Conservation (phyloP, 139 green algal species). For the Zygnema circumcarinatum region DNA sequence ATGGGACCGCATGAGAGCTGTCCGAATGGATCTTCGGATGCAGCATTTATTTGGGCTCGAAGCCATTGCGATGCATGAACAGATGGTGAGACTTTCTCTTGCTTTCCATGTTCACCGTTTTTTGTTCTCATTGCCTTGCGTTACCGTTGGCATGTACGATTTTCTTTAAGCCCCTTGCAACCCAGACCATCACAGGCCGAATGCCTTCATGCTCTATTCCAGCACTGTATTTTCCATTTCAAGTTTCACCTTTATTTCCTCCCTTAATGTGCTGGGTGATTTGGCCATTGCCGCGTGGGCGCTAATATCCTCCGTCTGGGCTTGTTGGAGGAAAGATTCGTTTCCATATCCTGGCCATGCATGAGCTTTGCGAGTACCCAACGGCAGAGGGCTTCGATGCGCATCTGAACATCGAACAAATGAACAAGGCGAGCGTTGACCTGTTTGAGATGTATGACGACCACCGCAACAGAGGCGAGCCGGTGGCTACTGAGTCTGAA, state of each 20-base stretch:
- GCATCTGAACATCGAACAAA: conserved; percentile 84
- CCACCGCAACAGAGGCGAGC: neutral
- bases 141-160: no score
- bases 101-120: neutral
- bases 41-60: conserved; percentile 67
- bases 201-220: no score
- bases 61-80: conserved; percentile 57
- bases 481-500: conserved; percentile 66
- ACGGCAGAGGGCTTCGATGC: conserved; percentile 72
- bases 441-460: conserved; percentile 77
- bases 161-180: no score
- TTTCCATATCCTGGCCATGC: conserved; percentile 80
- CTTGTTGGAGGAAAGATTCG: conserved; percentile 57
- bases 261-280: no score
- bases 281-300: no score
- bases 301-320: no score
- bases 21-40: conserved; percentile 80
- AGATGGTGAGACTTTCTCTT: conserved; percentile 57
- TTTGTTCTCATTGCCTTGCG: no score
- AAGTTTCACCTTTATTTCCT: no score
- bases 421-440: conserved; percentile 80
- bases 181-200: no score
- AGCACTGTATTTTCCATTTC: no score
- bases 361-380: conserved; percentile 70
- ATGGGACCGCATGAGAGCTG: conserved; percentile 84